These are phyloP conservation scores for Podaxis pistillaris DNA, from an alignment of 768 basidiomycete species.

Conservation along the genomic window DNA sequence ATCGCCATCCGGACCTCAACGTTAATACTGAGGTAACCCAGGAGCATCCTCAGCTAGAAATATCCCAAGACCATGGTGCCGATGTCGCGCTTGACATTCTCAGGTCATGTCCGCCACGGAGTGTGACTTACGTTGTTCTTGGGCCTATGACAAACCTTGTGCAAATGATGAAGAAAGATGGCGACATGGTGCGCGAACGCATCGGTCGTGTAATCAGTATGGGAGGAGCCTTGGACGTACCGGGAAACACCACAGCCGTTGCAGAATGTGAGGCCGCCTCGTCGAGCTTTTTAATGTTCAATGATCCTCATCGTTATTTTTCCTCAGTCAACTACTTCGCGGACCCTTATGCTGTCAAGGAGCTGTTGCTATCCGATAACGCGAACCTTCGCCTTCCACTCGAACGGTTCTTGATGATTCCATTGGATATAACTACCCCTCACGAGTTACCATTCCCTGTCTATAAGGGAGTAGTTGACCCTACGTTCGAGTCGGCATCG, in stretches of 20 bases:
- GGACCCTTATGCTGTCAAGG: slow-evolving; percentile 80
- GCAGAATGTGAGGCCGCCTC: slow-evolving; percentile 70
- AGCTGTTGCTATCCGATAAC: slow-evolving; percentile 49
- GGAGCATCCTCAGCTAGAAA: slow-evolving; percentile 43
- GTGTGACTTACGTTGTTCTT: slow-evolving; percentile 69
- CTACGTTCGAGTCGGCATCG: slow-evolving; percentile 49
- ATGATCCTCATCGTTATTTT: background rate
- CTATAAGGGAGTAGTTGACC: slow-evolving; percentile 61
- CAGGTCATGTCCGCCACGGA: slow-evolving; percentile 44
- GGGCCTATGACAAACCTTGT: slow-evolving; percentile 85
- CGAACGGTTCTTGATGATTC: slow-evolving; percentile 66
- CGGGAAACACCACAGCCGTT: slow-evolving; percentile 79
- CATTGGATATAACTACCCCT: slow-evolving; percentile 79
- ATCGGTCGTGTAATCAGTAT: slow-evolving; percentile 82
- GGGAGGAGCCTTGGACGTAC: slow-evolving; percentile 93
- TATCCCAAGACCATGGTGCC: slow-evolving; percentile 44
- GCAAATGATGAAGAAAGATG: slow-evolving; percentile 54
- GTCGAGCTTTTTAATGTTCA: background rate
- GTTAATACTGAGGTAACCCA: slow-evolving; percentile 20
- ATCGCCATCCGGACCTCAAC: slow-evolving; percentile 66
- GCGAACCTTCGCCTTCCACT: slow-evolving; percentile 50
- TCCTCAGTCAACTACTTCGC: slow-evolving; percentile 79
- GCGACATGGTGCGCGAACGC: slow-evolving; percentile 48
- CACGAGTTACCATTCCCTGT: slow-evolving; percentile 75
- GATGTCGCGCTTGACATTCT: slow-evolving; percentile 60